A percentile compares a stretch with the other conserved stretches of the same genome.
Conservation (phyloP, 139 green algal species). For the Volvox reticuliferus region DNA sequence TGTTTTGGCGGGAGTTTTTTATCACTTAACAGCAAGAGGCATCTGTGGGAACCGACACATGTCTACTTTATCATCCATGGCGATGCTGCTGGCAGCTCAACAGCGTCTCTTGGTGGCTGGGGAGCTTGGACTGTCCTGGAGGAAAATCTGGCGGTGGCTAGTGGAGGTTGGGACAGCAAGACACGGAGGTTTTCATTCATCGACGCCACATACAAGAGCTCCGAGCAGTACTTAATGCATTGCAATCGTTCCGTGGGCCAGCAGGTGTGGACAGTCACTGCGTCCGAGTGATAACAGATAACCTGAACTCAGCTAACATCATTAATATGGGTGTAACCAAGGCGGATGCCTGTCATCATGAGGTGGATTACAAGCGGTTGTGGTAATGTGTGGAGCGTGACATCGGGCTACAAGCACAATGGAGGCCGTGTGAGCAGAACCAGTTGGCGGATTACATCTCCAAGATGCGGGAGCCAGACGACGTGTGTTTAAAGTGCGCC, state of each 20-base stretch:
- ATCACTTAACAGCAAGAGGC: not conserved
- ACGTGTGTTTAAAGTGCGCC: not conserved
- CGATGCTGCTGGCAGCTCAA: not conserved
- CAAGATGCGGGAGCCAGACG: not conserved
- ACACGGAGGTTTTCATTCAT: not conserved
- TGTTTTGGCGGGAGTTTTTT: not conserved
- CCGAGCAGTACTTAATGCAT: not conserved
- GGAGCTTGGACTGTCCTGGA: not conserved
- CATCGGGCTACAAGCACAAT: not conserved
- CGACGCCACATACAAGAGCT: not conserved
- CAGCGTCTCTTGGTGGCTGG: not conserved
- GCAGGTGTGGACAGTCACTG: not conserved
- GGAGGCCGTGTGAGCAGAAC: not conserved
- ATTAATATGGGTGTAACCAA: not conserved
- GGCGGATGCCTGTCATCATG: not conserved
- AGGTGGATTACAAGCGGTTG: not conserved
- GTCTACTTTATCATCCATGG: not conserved
- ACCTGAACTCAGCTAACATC: not conserved
- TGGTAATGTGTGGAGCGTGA: conserved; percentile 13
- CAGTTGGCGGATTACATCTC: not conserved
- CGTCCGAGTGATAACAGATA: not conserved
- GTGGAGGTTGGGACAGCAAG: not conserved
- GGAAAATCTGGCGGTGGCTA: not conserved
- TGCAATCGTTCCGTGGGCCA: not conserved
- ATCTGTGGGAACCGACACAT: not conserved